Evolutionary conservation across 202 grass and related monocot genomes (phyloP), one percentile per base, ranked within the genome.

Genomic region (Thinopyrum obtusiflorum): DNA sequence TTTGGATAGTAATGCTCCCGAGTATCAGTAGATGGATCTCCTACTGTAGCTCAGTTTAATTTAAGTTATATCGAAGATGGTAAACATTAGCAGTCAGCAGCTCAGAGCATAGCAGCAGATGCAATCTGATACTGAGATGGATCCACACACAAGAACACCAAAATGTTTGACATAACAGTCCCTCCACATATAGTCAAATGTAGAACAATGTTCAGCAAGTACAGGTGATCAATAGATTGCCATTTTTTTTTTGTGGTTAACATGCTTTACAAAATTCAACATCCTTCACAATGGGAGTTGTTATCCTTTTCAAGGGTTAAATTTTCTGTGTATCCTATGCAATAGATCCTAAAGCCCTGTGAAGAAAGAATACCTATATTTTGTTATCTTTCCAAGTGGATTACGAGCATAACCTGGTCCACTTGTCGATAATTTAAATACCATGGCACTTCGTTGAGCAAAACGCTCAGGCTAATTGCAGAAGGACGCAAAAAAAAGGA

Each of bases 191-290:
- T 40, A 83, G 35, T 65, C 23, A 79, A 70, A 32, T 80, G 11
- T 79, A 25, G 23, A 9, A 24, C 32, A 55, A 11, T 27, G 11
- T 76, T 86, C 61, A 35, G 26, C 68, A 65, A 69, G n/a, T 68
- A 68, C 68, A 68, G 37, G 24, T 28, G 15, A 68, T 33, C 33
- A 68, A 37, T 49, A 47, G 44, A 36, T n/a, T 63, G 3, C 3
- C 14, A 11, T 57, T 76, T 14, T 57, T 76, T 14, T 23, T 61
- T 63, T 80, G 6, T 35, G 74, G 9, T 63, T 68, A 49, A 24
- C 29, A 80, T 39, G 13, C 27, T 90, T 74, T 84, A 61, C 51
- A 39, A 75, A 90, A 84, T 75, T n/a, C 13, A 76, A 53, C 17
- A 36, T 62, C 26, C 12, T 77, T 53, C 11, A 31, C n/a, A 37